Evolutionary conservation across 2,329 filamentous ascomycete genomes (phyloP).

Genomic region (Acrocalymma vagum): DNA sequence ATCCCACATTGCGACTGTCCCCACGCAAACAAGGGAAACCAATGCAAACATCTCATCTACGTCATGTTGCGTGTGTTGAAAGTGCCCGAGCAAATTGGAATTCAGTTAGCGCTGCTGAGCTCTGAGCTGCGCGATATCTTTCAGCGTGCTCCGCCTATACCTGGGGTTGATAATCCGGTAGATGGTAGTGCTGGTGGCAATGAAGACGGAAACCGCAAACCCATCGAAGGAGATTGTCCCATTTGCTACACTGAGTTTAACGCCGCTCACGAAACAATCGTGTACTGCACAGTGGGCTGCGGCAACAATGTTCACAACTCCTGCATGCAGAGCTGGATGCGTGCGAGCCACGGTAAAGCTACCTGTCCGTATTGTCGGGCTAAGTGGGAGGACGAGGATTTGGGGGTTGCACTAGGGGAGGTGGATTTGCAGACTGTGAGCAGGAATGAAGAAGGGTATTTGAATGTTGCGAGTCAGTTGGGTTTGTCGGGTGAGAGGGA

Average conservation of each 20-base stretch:
- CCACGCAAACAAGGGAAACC: slow-evolving; percentile 62
- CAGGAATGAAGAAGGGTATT: slow-evolving; percentile 63
- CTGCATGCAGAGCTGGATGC: slow-evolving; percentile 65
- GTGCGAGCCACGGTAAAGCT: slow-evolving; percentile 43
- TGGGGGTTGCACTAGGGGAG: slow-evolving; percentile 46
- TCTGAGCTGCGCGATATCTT: slow-evolving; percentile 67
- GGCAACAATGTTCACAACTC: slow-evolving; percentile 69
- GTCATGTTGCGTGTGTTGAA: slow-evolving; percentile 67
- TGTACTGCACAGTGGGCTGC: slow-evolving; percentile 68
- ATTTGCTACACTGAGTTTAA: slow-evolving; percentile 59
- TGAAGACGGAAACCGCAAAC: slow-evolving; percentile 63
- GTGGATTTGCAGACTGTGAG: slow-evolving; percentile 55
- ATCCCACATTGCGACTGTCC: slow-evolving; percentile 65
- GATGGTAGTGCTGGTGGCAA: slow-evolving; percentile 39
- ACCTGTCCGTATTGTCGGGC: slow-evolving; percentile 71
- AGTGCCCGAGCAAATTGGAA: slow-evolving; percentile 62
- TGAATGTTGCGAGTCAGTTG: slow-evolving; percentile 69
- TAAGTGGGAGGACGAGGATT: slow-evolving; percentile 60
- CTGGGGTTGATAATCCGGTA: slow-evolving; percentile 45
- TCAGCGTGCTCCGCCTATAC: slow-evolving; percentile 59
- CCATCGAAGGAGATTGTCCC: slow-evolving; percentile 69
- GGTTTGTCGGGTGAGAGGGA: slow-evolving; percentile 62
- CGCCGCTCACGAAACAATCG: slow-evolving; percentile 44
- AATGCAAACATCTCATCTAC: slow-evolving; percentile 73
- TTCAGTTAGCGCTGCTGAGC: slow-evolving; percentile 68